Evolutionary conservation across 257 asterid genomes (phyloP).

Genomic region (Hygrophila difformis): DNA sequence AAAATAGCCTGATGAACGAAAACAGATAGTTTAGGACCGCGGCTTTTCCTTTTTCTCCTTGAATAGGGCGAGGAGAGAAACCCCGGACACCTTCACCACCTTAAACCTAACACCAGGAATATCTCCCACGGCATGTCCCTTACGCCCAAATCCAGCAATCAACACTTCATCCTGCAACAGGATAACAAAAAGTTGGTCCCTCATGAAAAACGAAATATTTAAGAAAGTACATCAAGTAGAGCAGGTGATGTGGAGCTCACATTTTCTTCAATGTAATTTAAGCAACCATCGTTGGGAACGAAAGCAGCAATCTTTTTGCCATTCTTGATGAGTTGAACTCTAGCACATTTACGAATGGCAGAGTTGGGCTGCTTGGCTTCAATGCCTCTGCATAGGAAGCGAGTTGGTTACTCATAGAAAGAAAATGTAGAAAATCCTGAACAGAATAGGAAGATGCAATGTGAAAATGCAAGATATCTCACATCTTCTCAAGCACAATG

Average conservation of each 20-base stretch:
- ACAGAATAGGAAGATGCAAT: no score
- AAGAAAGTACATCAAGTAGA: background rate
- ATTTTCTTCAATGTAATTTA: conserved; percentile 6
- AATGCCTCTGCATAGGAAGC: no score
- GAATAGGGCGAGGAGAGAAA: conserved; percentile 20
- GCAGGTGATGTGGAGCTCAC: background rate
- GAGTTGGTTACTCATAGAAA: no score
- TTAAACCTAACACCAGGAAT: conserved; percentile 14
- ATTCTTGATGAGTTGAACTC: no score
- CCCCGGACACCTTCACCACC: conserved; percentile 24
- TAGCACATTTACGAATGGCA: conserved; percentile 4
- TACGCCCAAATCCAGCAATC: conserved; percentile 4
- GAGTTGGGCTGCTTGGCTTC: conserved; percentile 1
- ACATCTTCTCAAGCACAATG: conserved; percentile 5
- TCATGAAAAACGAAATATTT: background rate
- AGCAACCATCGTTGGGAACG: conserved; percentile 6
- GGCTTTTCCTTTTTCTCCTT: conserved; percentile 25
- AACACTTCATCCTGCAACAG: conserved; percentile 7
- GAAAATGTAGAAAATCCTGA: no score
- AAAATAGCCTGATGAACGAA: no score
- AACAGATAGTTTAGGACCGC: conserved; percentile 3
- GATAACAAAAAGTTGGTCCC: background rate
- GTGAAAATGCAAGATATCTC: no score
- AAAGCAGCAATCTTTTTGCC: no score
- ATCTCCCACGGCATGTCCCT: conserved; percentile 2